Base-by-base conservation (phyloP, 78 protist species). In the Dictyostelium capitatum region DNA sequence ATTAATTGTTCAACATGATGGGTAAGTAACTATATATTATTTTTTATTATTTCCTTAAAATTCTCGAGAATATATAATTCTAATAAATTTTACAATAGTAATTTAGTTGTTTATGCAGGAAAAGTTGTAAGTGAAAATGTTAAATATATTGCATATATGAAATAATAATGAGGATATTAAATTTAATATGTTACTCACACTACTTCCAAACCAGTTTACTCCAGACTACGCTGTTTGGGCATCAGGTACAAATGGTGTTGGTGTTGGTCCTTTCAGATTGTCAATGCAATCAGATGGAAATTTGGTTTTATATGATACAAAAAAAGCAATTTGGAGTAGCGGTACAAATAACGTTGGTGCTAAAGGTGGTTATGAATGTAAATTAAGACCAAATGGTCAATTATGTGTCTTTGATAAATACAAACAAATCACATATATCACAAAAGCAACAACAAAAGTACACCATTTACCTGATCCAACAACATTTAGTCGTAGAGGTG, bases 41-140 rank as follows among this genome's bases (percentile, higher is more conserved):
- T n/a, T n/a, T n/a, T n/a, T n/a, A n/a, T n/a, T n/a, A n/a, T n/a
- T n/a, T n/a, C n/a, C n/a, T n/a, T n/a, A n/a, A n/a, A n/a, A n/a
- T n/a, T n/a, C n/a, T n/a, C n/a, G n/a, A n/a, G n/a, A n/a, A n/a
- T n/a, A n/a, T n/a, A n/a, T n/a, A n/a, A n/a, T n/a, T n/a, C n/a
- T n/a, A n/a, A n/a, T n/a, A n/a, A n/a, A n/a, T n/a, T n/a, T n/a
- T n/a, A n/a, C n/a, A n/a, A n/a, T n/a, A n/a, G n/a, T 56, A 83
- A 83, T 54, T 57, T 83, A 8, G 91, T 83, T 41, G n/a, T 83
- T n/a, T 83, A 83, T 50, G 6, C 28, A 10, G 82, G 91, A 14
- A 72, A 41, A 3, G 5, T 51, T 57, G 28, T 0, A 9, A 4
- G 53, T 17, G 9, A 50, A 1, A 6, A 17, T 5, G 51, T 3